Percentiles rank a stretch among this genome's conserved stretches.
Evolutionary conservation across 2,329 filamentous ascomycete species (phyloP).

Genomic region (Botryotinia narcissicola): DNA sequence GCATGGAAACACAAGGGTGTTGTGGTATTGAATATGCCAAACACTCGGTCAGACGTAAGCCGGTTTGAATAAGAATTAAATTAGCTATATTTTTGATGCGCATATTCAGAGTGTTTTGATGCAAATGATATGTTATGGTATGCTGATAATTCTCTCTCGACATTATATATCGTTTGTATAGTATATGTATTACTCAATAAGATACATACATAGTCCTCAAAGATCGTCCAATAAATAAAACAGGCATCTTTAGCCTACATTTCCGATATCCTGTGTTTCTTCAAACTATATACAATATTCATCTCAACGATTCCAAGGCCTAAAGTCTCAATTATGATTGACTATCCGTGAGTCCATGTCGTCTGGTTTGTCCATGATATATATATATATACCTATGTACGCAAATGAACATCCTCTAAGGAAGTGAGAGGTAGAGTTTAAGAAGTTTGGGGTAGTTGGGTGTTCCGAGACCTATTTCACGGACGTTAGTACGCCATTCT

Average conservation of each 20-base stretch:
- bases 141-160: background rate
- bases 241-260: background rate
- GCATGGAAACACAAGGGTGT: background rate
- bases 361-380: background rate
- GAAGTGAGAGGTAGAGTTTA: slow-evolving; percentile 9
- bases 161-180: background rate
- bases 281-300: background rate
- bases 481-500: background rate
- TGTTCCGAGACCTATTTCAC: slow-evolving; percentile 16
- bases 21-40: background rate
- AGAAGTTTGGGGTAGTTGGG: slow-evolving; percentile 18
- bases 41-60: background rate
- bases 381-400: background rate
- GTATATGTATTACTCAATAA: background rate
- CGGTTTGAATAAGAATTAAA: background rate
- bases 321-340: background rate
- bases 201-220: background rate
- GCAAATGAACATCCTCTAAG: background rate
- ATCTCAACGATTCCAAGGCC: background rate
- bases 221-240: background rate
- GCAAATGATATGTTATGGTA: background rate
- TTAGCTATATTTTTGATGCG: background rate
- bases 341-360: background rate
- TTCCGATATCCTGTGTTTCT: background rate
- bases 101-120: background rate